Percentiles rank a stretch among this genome's conserved stretches.
phyloP scores from a whole-genome alignment of 2,329 filamentous ascomycete species.

The Xylaria sp. region DNA sequence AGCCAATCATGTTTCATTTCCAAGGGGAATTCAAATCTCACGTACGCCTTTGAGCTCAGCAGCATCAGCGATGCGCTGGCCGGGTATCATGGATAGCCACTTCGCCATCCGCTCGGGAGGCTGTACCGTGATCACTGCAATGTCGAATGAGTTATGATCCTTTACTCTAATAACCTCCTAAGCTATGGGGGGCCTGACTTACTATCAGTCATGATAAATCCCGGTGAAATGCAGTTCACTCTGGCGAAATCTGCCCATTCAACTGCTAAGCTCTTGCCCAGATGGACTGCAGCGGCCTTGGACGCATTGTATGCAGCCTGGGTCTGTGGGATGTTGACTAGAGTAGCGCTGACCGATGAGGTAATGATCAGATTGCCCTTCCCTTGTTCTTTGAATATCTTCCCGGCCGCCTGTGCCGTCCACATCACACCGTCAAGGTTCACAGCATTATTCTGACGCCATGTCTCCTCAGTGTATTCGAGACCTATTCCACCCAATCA shows the following conservation, averaged over 20 bases:
- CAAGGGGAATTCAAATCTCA: neutral
- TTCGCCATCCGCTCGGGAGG: conserved; percentile 47
- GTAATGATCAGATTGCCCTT: conserved; percentile 40
- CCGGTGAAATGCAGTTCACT: conserved; percentile 56
- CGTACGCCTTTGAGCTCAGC: conserved; percentile 50
- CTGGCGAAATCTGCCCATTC: conserved; percentile 58
- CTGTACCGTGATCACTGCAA: conserved; percentile 48
- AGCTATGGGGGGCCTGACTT: conserved; percentile 18
- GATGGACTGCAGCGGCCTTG: conserved; percentile 52
- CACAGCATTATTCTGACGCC: conserved; percentile 53
- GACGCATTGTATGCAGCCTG: conserved; percentile 33
- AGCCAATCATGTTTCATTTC: neutral
- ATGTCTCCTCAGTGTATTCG: conserved; percentile 56
- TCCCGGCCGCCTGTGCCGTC: conserved; percentile 56
- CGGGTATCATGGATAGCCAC: conserved; percentile 50
- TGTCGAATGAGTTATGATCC: neutral
- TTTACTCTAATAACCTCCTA: neutral
- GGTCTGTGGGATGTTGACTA: conserved; percentile 34
- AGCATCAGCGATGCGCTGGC: conserved; percentile 48
- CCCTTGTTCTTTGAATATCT: conserved; percentile 52
- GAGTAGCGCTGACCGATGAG: conserved; percentile 27
- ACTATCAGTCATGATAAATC: conserved; percentile 51
- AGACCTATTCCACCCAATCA: conserved; percentile 38
- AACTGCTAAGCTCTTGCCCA: conserved; percentile 55
- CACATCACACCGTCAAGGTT: conserved; percentile 58